A percentile compares a stretch with the other conserved stretches of the same genome.
phyloP scores from a whole-genome alignment of 495 filamentous ascomycete species.

The Aspergillus panamensis region DNA sequence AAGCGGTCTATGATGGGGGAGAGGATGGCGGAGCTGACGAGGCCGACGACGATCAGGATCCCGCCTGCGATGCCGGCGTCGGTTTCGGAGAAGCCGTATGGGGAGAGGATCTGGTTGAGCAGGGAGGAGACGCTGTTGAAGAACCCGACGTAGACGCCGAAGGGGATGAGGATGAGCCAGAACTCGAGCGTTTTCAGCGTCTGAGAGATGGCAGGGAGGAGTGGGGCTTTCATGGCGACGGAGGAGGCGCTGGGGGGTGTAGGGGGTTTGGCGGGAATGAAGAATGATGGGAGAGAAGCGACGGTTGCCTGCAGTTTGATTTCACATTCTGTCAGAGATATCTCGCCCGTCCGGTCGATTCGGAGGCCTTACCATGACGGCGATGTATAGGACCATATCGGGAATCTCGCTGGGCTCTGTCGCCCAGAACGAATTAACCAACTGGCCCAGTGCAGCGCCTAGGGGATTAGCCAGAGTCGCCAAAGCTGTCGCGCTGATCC shows the following conservation, averaged over 20 bases:
- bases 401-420: constrained; percentile 60
- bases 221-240: constrained; percentile 45
- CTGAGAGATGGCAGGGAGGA: constrained; percentile 42
- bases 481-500: constrained; percentile 84
- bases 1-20: constrained; percentile 81
- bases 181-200: constrained; percentile 62
- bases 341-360: neutral
- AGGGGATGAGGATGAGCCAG: constrained; percentile 73
- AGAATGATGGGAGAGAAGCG: constrained; percentile 73
- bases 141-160: constrained; percentile 79
- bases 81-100: constrained; percentile 74
- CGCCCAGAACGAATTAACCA: constrained; percentile 77
- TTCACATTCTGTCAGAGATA: neutral
- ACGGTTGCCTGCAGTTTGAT: constrained; percentile 56
- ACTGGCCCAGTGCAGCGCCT: constrained; percentile 81
- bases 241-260: constrained; percentile 62
- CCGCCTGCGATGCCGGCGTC: constrained; percentile 88
- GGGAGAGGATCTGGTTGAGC: constrained; percentile 82
- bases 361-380: constrained; percentile 67
- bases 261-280: constrained; percentile 76
- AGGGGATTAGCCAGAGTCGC: constrained; percentile 83
- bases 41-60: constrained; percentile 82
- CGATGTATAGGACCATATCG: constrained; percentile 79
- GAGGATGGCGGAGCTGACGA: constrained; percentile 69
- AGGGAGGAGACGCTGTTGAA: constrained; percentile 91